These are phyloP conservation scores for Trichoderma hamatum DNA, from an alignment of 2,329 filamentous ascomycete genomes.

Conservation along the genomic window DNA sequence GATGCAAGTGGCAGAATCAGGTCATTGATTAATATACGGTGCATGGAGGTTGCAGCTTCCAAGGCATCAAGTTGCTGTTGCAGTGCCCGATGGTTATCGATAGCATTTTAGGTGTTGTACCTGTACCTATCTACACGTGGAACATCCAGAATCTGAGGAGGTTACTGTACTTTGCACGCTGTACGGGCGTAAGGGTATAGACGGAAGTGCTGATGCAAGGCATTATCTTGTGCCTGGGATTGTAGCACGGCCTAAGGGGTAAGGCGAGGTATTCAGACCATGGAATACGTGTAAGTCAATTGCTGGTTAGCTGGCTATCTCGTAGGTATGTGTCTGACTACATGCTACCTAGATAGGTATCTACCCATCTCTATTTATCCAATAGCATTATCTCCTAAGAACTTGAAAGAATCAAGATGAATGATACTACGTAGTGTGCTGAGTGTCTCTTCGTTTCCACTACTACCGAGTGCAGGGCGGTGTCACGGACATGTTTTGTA, in stretches of 20 bases:
- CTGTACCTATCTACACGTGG: neutral
- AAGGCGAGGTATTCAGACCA: no score
- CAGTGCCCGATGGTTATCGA: constrained; percentile 21
- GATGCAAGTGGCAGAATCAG: constrained; percentile 22
- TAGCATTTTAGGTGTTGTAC: neutral
- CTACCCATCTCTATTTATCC: no score
- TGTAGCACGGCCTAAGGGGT: neutral
- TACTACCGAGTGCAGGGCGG: neutral
- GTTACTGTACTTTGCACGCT: neutral
- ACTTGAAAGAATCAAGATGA: neutral
- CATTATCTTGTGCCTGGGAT: neutral
- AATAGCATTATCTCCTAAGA: neutral
- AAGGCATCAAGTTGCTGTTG: constrained; percentile 18
- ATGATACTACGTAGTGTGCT: neutral
- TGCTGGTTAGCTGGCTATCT: neutral
- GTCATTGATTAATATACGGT: neutral
- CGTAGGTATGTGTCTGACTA: neutral
- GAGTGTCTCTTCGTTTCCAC: neutral
- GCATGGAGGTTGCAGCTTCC: constrained; percentile 12
- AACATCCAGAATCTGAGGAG: neutral
- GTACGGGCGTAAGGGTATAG: neutral
- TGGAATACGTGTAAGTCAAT: neutral
- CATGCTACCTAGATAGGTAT: no score
- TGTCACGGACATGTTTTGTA: neutral
- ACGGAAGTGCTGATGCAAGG: neutral